phyloP scores from a whole-genome alignment of 768 basidiomycete genomes.

The Psilocybe cyanescens region DNA sequence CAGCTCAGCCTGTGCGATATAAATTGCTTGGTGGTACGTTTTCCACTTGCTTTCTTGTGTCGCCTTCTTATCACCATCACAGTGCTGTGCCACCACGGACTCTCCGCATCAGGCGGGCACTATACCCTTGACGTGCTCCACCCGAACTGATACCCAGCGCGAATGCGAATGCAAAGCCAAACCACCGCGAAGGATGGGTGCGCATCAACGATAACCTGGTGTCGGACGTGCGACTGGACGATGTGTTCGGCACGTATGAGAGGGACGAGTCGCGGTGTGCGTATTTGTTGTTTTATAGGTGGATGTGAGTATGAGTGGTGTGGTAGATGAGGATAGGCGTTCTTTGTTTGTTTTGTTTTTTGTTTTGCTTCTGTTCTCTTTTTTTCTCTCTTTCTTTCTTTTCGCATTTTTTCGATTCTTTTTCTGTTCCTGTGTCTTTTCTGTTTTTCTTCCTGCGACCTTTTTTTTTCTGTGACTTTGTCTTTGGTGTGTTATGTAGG shows the following conservation, averaged over 20 bases:
- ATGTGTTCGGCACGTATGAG: constrained; percentile 73
- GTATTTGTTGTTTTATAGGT: constrained; percentile 86
- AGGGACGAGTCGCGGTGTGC: constrained; percentile 64
- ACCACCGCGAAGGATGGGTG: constrained; percentile 77
- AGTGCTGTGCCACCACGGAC: constrained; percentile 95
- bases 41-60: neutral
- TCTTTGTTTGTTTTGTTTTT: no score
- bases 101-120: constrained; percentile 89
- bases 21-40: constrained; percentile 81
- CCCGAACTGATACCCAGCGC: constrained; percentile 57
- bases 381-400: no score
- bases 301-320: constrained; percentile 38
- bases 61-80: constrained; percentile 1
- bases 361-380: no score
- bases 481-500: no score
- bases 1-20: constrained; percentile 58
- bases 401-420: no score
- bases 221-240: constrained; percentile 69
- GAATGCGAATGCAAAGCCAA: constrained; percentile 16
- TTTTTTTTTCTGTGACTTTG: no score
- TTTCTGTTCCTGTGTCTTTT: no score
- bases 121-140: constrained; percentile 93
- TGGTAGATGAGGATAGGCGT: no score
- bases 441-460: no score
- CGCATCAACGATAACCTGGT: constrained; percentile 94